Conservation (phyloP, 352 stramenopile genomes). For the Globisporangium mamillatum region DNA sequence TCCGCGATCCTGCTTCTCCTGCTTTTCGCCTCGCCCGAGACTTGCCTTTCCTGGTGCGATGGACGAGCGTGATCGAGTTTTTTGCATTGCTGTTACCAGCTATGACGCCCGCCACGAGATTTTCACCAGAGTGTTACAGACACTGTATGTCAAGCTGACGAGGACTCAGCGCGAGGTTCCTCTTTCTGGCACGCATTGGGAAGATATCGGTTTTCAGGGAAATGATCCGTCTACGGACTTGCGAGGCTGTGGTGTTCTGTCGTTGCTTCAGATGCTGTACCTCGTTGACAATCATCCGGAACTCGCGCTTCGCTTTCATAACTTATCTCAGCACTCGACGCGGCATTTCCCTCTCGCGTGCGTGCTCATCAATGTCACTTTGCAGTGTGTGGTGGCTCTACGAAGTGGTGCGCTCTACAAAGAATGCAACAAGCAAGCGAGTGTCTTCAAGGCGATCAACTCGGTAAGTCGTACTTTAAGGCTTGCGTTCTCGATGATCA, state of each 20-base stretch:
- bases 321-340: conserved; percentile 46
- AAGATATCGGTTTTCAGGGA: conserved; percentile 88
- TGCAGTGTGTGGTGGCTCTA: conserved; percentile 66
- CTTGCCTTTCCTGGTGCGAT: conserved; percentile 51
- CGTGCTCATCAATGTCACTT: conserved; percentile 71
- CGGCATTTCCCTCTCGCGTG: conserved; percentile 77
- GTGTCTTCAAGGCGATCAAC: conserved; percentile 55
- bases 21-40: conserved; percentile 43
- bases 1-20: conserved; percentile 53
- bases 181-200: conserved; percentile 77
- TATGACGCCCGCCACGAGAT: conserved; percentile 48
- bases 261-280: conserved; percentile 82
- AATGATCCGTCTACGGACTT: conserved; percentile 86
- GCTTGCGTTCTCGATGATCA: not conserved
- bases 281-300: conserved; percentile 65
- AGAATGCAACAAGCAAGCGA: conserved; percentile 63
- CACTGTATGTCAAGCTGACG: conserved; percentile 54
- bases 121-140: conserved; percentile 58
- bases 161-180: conserved; percentile 32
- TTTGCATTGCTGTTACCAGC: conserved; percentile 58
- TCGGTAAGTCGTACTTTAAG: conserved; percentile 24
- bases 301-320: conserved; percentile 44
- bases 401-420: conserved; percentile 60
- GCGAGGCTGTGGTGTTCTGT: conserved; percentile 79
- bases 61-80: conserved; percentile 71